Conservation (phyloP, 1,284 basidiomycete genomes). For the Melampsora abietis-canadensis region DNA sequence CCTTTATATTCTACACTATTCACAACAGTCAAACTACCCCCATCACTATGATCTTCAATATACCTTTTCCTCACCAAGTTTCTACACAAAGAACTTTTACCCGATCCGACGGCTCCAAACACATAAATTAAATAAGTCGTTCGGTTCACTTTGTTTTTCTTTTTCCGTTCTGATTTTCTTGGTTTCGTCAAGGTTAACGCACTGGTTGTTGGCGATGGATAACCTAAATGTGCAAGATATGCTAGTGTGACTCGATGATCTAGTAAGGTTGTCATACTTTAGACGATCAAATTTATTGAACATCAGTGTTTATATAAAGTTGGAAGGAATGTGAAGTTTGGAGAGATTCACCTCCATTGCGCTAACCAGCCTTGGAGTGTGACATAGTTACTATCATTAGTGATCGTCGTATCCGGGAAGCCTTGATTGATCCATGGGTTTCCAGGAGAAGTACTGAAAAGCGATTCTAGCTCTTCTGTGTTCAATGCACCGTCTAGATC, state of each 20-base stretch:
- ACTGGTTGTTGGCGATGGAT: conserved; percentile 58
- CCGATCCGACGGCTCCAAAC: conserved; percentile 90
- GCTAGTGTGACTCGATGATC: conserved; percentile 86
- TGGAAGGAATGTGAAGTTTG: not conserved
- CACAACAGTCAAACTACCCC: conserved; percentile 65
- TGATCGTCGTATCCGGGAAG: conserved; percentile 84
- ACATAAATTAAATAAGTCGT: conserved; percentile 91
- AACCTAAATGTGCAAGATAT: conserved; percentile 92
- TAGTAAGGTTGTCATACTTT: conserved; percentile 90
- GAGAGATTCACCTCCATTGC: conserved; percentile 77
- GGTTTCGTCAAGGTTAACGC: conserved; percentile 61
- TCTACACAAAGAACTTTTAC: conserved; percentile 82
- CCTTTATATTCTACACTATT: conserved; percentile 92
- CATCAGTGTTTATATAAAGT: not conserved
- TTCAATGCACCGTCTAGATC: conserved; percentile 93
- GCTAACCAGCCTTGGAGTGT: conserved; percentile 97
- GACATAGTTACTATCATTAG: conserved; percentile 82
- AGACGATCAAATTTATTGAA: conserved; percentile 9
- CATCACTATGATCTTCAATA: conserved; percentile 10
- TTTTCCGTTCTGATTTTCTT: conserved; percentile 71
- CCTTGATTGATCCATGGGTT: conserved; percentile 84
- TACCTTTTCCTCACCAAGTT: conserved; percentile 66
- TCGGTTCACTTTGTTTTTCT: conserved; percentile 72
- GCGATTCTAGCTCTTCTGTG: conserved; percentile 73
- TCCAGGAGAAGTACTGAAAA: conserved; percentile 91